Base-by-base conservation (phyloP, 2,329 filamentous ascomycete genomes). In the Aureobasidium sp. region DNA sequence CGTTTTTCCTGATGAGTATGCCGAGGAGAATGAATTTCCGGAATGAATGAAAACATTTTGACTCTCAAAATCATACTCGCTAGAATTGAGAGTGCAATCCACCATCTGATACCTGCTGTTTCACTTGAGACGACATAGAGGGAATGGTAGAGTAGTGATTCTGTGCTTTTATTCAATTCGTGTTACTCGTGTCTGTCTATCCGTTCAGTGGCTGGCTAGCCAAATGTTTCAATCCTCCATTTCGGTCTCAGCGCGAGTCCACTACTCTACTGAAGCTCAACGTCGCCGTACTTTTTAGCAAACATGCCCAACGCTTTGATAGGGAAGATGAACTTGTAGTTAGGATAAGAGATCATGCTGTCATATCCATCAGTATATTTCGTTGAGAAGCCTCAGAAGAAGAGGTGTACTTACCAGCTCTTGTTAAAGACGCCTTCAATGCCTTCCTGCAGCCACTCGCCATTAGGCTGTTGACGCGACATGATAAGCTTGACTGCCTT, bases 381-480 rank as follows among this genome's bases (percentile, higher is more conserved):
- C 21, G 10, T 21, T 32, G 14, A n/a, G 3, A 13, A 16, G 11
- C 29, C 44, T 8, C 3, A 36, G 9, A 7, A 49, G 25, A 8
- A 9, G 30, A 21, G 14, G 6, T 37, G 34, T 37, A 48, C 83
- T 77, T 73, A 87, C 85, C 93, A 97, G 70, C 87, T 94, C 79
- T 97, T 96, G 77, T 99, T 99, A 77, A 99, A 99, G 11, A 99
- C 94, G 2, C 94, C 94, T 74, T 99, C 94, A 68, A 99, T 97
- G 0, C 89, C 87, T 75, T 97, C 94, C 72, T 97, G 92, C 67
- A 89, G 73, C 94, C 94, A 99, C 77, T 97, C 92, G 37, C 94
- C 94, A 70, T 96, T 96, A 3, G 79, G 72, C 74, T 91, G 87
- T 77, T 99, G 94, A 53, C 93, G 83, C 34, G 82, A 77, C 86